Conservation (phyloP, 2,329 filamentous ascomycete genomes). For the Fusarium keratoplasticum region DNA sequence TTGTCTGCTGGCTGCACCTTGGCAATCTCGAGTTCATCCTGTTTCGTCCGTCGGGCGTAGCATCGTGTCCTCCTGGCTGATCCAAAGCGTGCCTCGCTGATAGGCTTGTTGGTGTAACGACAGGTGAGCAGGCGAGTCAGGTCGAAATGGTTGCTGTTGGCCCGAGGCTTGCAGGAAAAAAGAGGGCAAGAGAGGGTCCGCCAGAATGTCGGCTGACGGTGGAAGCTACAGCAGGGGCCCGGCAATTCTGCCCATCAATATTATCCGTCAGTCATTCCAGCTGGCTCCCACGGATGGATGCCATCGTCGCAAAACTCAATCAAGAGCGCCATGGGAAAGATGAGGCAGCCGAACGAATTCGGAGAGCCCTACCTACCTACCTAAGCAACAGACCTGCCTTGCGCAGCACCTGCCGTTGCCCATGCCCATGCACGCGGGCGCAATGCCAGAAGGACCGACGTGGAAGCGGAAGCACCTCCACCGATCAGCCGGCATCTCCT, state of each 20-base stretch:
- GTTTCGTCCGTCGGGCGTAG: slow-evolving; percentile 8
- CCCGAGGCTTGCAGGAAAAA: slow-evolving; percentile 8
- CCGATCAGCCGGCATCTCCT: slow-evolving; percentile 31
- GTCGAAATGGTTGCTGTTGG: slow-evolving; percentile 21
- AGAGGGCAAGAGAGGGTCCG: slow-evolving; percentile 15
- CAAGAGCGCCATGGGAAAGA: slow-evolving; percentile 4
- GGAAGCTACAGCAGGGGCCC: not conserved
- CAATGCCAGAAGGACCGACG: slow-evolving; percentile 21
- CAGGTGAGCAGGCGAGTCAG: slow-evolving; percentile 31
- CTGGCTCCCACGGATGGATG: not conserved
- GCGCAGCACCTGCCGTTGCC: not conserved
- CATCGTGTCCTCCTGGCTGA: slow-evolving; percentile 8
- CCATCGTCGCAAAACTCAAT: slow-evolving; percentile 2
- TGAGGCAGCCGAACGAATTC: slow-evolving; percentile 16
- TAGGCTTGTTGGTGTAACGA: slow-evolving; percentile 17
- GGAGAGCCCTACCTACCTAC: slow-evolving; percentile 1
- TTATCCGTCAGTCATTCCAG: slow-evolving; percentile 7
- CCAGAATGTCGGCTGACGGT: not conserved
- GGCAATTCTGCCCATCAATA: not conserved
- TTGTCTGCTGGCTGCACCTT: slow-evolving; percentile 3
- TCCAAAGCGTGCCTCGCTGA: not conserved
- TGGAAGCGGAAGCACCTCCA: slow-evolving; percentile 31
- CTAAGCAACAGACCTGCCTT: not conserved
- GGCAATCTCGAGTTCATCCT: not conserved
- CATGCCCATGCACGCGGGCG: not conserved